phyloP scores from a whole-genome alignment of 495 filamentous ascomycete species.

The Daldinia decipiens region DNA sequence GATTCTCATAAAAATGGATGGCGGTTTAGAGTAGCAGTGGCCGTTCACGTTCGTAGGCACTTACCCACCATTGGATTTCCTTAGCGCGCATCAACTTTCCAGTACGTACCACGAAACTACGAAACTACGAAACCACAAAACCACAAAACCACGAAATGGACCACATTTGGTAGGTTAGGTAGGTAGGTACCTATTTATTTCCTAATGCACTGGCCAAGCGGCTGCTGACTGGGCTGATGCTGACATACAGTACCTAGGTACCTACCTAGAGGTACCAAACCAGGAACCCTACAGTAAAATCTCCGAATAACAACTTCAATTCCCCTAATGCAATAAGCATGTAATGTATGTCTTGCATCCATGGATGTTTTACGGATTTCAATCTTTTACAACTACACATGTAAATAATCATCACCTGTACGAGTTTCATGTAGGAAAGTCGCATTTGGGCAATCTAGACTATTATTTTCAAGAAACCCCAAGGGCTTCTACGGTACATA shows the following conservation, averaged over 20 bases:
- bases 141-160: neutral
- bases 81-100: conserved; percentile 33
- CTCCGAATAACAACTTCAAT: conserved; percentile 24
- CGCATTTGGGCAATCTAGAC: conserved; percentile 1
- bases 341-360: conserved; percentile 9
- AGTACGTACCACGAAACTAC: conserved; percentile 15
- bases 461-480: neutral
- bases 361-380: neutral
- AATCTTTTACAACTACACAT: conserved; percentile 5
- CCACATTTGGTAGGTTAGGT: neutral
- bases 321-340: conserved; percentile 27
- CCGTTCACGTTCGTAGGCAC: conserved; percentile 32
- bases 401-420: neutral
- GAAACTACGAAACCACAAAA: too few relatives aligned
- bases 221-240: conserved; percentile 28
- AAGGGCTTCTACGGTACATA: neutral
- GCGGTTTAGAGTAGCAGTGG: conserved; percentile 24
- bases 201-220: conserved; percentile 27
- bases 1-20: conserved; percentile 30
- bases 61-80: conserved; percentile 34
- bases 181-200: too few relatives aligned
- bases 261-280: neutral
- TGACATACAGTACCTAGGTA: neutral
- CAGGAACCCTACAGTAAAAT: conserved; percentile 23
- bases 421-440: neutral